Evolutionary conservation across 2,329 filamentous ascomycete species (phyloP).

Genomic region (Ophidiomyces ophidiicola): DNA sequence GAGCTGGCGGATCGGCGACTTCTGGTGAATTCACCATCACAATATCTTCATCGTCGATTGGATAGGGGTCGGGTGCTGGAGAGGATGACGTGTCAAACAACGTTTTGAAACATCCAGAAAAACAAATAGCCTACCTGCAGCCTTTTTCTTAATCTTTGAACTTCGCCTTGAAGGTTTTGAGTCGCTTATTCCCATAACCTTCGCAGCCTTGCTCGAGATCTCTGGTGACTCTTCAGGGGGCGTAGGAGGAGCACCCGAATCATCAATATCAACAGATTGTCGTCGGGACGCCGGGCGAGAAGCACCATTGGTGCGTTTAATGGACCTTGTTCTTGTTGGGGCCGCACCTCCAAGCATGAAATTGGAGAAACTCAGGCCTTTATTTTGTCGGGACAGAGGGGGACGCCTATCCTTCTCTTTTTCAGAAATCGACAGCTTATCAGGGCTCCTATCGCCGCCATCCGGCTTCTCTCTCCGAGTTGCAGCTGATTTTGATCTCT

Average conservation of each 20-base stretch:
- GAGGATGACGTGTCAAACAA: constrained; percentile 5
- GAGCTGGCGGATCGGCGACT: constrained; percentile 24
- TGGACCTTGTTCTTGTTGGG: constrained; percentile 50
- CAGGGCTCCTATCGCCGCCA: constrained; percentile 44
- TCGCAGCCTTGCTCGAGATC: constrained; percentile 65
- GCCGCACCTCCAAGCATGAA: constrained; percentile 56
- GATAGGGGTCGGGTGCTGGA: constrained; percentile 45
- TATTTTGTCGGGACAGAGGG: constrained; percentile 43
- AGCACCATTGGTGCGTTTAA: constrained; percentile 47
- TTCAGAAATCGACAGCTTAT: constrained; percentile 63
- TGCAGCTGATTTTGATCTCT: constrained; percentile 46
- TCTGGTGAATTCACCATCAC: constrained; percentile 45
- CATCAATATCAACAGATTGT: constrained; percentile 53
- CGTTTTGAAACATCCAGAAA: background rate
- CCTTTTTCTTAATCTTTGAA: constrained; percentile 11
- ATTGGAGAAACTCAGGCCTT: constrained; percentile 47
- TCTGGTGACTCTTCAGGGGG: constrained; percentile 56
- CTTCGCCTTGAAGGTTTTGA: constrained; percentile 38
- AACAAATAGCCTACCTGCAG: constrained; percentile 5
- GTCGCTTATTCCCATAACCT: constrained; percentile 52
- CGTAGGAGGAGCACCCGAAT: constrained; percentile 52
- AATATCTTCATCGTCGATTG: constrained; percentile 52
- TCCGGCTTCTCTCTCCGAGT: constrained; percentile 46
- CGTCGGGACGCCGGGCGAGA: constrained; percentile 49
- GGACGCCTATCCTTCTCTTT: constrained; percentile 46